phyloP scores from a whole-genome alignment of 768 basidiomycete species.

The Clathrus columnatus region DNA sequence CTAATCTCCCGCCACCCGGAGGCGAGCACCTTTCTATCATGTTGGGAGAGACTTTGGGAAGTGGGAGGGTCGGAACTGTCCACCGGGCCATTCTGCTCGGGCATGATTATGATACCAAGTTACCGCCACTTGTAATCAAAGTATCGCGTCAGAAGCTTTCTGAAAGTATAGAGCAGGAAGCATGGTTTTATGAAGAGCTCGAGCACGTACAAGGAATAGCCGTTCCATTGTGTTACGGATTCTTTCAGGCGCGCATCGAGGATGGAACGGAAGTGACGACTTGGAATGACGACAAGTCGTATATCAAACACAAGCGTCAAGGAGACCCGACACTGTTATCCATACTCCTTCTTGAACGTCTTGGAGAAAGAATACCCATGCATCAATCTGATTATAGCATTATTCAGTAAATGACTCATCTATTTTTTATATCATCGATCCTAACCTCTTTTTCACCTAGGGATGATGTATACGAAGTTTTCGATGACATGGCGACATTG shows the following conservation, averaged over 20 bases:
- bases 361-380: not conserved
- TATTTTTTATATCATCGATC: not conserved
- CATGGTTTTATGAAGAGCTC: conserved; percentile 12
- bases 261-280: not conserved
- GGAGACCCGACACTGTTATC: no score
- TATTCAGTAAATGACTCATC: not conserved
- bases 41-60: no score
- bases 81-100: not conserved
- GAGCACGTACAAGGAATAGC: conserved; percentile 6
- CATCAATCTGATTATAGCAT: not conserved
- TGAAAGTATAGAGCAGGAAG: not conserved
- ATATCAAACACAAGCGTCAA: no score
- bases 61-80: not conserved
- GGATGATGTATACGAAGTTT: not conserved
- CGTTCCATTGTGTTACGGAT: conserved; percentile 6
- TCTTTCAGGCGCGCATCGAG: not conserved
- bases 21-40: no score
- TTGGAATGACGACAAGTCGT: not conserved
- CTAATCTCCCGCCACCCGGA: no score
- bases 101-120: not conserved
- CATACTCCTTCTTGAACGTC: not conserved
- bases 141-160: not conserved
- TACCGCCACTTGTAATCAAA: not conserved
- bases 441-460: not conserved
- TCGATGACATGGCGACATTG: not conserved